Percentiles rank a stretch among this genome's conserved stretches.
Conservation (phyloP, 78 protist genomes). For the Polysphondylium violaceum region DNA sequence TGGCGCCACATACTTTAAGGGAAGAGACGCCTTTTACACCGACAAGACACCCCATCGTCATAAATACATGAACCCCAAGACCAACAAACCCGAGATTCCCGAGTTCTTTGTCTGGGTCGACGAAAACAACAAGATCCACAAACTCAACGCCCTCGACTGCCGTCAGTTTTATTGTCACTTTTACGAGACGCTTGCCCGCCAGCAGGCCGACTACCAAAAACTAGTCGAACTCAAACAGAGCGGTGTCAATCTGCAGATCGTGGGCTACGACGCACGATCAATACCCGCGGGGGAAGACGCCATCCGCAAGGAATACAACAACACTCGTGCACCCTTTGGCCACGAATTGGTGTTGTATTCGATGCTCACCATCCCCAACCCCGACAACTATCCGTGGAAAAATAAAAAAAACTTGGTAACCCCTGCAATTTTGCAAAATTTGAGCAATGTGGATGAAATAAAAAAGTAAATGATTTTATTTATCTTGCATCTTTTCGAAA, state of each 20-base stretch:
- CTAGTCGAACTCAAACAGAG: background rate
- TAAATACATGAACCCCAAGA: background rate
- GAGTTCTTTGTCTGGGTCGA: slow-evolving; percentile 24
- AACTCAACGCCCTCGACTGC: slow-evolving; percentile 13
- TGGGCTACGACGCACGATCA: slow-evolving; percentile 39
- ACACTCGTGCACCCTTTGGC: slow-evolving; percentile 33
- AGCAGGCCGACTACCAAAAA: background rate
- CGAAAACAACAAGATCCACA: background rate
- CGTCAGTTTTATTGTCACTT: slow-evolving; percentile 54
- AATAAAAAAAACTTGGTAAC: background rate
- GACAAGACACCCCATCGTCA: slow-evolving; percentile 37
- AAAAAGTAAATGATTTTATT: too few relatives aligned
- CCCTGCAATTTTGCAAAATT: too few relatives aligned
- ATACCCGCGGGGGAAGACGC: background rate
- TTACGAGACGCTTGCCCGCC: slow-evolving; percentile 22
- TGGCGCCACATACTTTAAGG: background rate
- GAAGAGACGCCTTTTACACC: slow-evolving; percentile 3
- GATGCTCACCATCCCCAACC: slow-evolving; percentile 2
- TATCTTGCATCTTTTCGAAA: too few relatives aligned
- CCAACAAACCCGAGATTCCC: background rate
- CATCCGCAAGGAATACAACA: background rate
- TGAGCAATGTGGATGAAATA: too few relatives aligned
- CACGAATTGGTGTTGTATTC: slow-evolving; percentile 25
- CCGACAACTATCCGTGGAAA: slow-evolving; percentile 34
- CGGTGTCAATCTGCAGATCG: slow-evolving; percentile 47